These are phyloP conservation scores for Blepharisma japonicum DNA, from an alignment of 73 alveolate species.

Conservation along the genomic window DNA sequence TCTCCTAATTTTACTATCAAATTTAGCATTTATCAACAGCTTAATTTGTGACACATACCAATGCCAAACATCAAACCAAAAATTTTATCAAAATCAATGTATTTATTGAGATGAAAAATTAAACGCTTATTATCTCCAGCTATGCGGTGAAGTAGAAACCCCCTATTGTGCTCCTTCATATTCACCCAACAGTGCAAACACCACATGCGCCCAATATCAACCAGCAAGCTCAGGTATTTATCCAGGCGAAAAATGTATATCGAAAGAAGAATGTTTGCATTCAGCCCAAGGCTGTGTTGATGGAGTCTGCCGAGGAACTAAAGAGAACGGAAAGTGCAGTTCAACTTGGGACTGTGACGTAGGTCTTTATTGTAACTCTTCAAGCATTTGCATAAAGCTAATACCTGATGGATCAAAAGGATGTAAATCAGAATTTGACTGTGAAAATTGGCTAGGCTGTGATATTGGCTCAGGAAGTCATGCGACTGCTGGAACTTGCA, in stretches of 20 bases:
- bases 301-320: background rate
- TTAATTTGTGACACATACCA: too few relatives aligned
- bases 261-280: background rate
- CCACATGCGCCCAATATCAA: too few relatives aligned
- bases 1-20: too few relatives aligned
- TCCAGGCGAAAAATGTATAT: slow-evolving; percentile 26
- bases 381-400: background rate
- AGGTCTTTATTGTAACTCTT: background rate
- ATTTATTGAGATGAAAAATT: too few relatives aligned
- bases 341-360: background rate
- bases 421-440: slow-evolving; percentile 4
- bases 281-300: background rate
- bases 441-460: background rate
- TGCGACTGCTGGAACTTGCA: too few relatives aligned
- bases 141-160: too few relatives aligned
- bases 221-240: background rate
- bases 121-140: too few relatives aligned
- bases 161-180: too few relatives aligned
- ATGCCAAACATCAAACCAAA: too few relatives aligned
- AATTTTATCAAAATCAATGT: too few relatives aligned
- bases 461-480: background rate
- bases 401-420: background rate
- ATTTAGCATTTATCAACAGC: too few relatives aligned
- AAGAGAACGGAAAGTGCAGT: background rate
- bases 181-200: too few relatives aligned